These are phyloP conservation scores for Neurospora hispaniola DNA, from an alignment of 495 filamentous ascomycete species.

Conservation along the genomic window DNA sequence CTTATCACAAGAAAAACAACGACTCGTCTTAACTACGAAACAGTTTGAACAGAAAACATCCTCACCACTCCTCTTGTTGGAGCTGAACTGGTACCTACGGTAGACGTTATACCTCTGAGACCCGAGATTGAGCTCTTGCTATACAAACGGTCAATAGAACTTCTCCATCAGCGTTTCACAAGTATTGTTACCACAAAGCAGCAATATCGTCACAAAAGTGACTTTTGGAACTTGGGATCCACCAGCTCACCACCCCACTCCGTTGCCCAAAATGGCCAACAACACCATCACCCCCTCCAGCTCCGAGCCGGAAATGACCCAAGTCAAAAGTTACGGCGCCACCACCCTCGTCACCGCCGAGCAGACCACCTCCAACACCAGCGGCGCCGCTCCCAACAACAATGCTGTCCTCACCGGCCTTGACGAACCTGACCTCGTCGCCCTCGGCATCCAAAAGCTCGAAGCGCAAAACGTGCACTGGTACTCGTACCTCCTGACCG, in stretches of 20 bases:
- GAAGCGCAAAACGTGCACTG: constrained; percentile 45
- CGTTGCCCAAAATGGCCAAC: constrained; percentile 8
- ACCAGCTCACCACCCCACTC: constrained; percentile 7
- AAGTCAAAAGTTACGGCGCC: constrained; percentile 8
- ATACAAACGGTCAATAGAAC: not conserved
- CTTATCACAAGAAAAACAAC: constrained; percentile 3
- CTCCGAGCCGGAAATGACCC: constrained; percentile 6
- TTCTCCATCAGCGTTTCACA: not conserved
- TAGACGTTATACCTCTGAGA: not conserved
- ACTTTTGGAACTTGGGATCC: not conserved
- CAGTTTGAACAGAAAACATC: not conserved
- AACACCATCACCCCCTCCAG: not conserved
- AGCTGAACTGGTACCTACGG: not conserved
- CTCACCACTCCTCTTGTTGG: not conserved
- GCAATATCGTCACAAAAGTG: not conserved
- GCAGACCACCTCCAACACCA: constrained; percentile 10
- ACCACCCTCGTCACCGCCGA: constrained; percentile 5
- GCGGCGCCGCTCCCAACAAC: constrained; percentile 8
- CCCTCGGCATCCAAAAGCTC: constrained; percentile 32
- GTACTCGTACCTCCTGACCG: constrained; percentile 73
- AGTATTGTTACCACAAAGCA: not conserved
- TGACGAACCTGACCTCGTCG: constrained; percentile 11
- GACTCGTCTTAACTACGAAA: not conserved
- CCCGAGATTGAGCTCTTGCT: constrained; percentile 3
- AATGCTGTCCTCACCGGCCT: not conserved